A percentile compares a stretch with the other conserved stretches of the same genome.
These are phyloP conservation scores for Aspergillus arachidicola DNA, from an alignment of 2,329 filamentous ascomycete genomes.

Conservation along the genomic window DNA sequence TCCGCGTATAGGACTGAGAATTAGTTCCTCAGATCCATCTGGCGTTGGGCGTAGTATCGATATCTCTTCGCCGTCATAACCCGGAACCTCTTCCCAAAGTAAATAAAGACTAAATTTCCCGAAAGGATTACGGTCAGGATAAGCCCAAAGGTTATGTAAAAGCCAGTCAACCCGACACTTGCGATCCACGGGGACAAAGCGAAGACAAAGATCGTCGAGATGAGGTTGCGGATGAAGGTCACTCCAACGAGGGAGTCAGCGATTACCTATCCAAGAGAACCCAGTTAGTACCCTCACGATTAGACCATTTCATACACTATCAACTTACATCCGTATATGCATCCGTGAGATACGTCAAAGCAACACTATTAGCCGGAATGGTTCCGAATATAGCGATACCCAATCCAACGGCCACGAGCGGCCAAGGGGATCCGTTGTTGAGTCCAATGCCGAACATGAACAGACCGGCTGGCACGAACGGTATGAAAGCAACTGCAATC, in stretches of 20 bases:
- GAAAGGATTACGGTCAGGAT: background rate
- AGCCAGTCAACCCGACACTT: background rate
- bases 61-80: background rate
- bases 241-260: conserved; percentile 51
- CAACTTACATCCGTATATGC: background rate
- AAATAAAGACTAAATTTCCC: background rate
- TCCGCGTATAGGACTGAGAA: too few relatives aligned
- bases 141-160: background rate
- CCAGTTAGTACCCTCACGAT: background rate
- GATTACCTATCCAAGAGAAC: conserved; percentile 40
- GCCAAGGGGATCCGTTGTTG: conserved; percentile 24
- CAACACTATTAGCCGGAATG: background rate
- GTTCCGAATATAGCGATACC: background rate
- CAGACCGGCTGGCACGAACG: conserved; percentile 34
- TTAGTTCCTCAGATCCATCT: background rate
- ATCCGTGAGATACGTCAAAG: background rate
- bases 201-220: conserved; percentile 51
- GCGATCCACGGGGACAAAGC: conserved; percentile 44
- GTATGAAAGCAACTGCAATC: conserved; percentile 26
- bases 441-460: conserved; percentile 39
- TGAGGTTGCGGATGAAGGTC: conserved; percentile 48
- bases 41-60: background rate
- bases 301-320: too few relatives aligned
- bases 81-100: background rate
- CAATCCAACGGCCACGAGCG: background rate